phyloP scores from a whole-genome alignment of 2,329 filamentous ascomycete genomes.

The Juglanconis juglandina region DNA sequence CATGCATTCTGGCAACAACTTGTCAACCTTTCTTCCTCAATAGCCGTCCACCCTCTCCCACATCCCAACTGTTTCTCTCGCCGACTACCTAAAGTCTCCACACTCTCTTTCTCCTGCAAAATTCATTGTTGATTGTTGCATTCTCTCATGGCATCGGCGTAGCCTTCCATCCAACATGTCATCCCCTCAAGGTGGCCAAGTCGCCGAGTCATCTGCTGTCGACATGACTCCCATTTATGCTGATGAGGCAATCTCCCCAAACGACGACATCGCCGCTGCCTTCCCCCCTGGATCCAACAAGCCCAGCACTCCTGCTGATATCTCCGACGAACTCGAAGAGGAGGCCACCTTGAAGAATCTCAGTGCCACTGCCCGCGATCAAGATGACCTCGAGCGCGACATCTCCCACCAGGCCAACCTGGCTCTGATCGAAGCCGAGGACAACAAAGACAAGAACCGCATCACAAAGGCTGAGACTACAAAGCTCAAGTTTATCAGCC shows the following conservation, averaged over 20 bases:
- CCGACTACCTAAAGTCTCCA: too few relatives aligned
- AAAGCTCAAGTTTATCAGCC: slow-evolving; percentile 58
- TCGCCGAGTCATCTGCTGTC: background rate
- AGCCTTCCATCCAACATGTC: background rate
- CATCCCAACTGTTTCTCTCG: too few relatives aligned
- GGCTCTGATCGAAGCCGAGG: slow-evolving; percentile 58
- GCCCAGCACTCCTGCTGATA: slow-evolving; percentile 2
- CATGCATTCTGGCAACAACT: too few relatives aligned
- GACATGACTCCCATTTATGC: background rate
- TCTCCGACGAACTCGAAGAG: slow-evolving; percentile 45
- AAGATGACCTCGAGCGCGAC: slow-evolving; percentile 86
- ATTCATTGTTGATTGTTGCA: background rate
- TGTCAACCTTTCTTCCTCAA: too few relatives aligned
- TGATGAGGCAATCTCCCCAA: background rate
- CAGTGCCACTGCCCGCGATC: slow-evolving; percentile 71
- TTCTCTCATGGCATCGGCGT: background rate
- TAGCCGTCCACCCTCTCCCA: too few relatives aligned
- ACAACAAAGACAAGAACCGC: slow-evolving; percentile 59
- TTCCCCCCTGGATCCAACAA: background rate
- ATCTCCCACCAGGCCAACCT: slow-evolving; percentile 64
- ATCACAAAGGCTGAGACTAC: slow-evolving; percentile 56
- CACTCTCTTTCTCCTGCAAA: too few relatives aligned
- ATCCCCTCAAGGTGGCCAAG: background rate
- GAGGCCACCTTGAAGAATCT: slow-evolving; percentile 58
- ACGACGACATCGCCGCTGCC: background rate